Percentiles rank a stretch among this genome's conserved stretches.
phyloP scores from a whole-genome alignment of 495 filamentous ascomycete genomes.

The Penicillium lagena region DNA sequence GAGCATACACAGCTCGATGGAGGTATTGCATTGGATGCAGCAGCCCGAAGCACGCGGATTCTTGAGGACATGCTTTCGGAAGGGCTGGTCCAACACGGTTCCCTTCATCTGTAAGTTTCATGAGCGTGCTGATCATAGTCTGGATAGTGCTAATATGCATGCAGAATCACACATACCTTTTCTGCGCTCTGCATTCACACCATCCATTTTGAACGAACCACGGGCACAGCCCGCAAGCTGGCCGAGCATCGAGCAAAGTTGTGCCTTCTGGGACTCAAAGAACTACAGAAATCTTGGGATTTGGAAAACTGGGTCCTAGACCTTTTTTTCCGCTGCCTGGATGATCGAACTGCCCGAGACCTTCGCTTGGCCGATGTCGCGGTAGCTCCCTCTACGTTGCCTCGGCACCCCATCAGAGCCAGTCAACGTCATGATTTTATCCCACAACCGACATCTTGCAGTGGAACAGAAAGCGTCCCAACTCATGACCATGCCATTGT shows the following conservation, averaged over 20 bases:
- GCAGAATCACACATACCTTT: slow-evolving; percentile 41
- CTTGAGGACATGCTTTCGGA: slow-evolving; percentile 42
- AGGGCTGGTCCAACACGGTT: slow-evolving; percentile 37
- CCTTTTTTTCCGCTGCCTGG: slow-evolving; percentile 39
- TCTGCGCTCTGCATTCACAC: slow-evolving; percentile 43
- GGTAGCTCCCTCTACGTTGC: slow-evolving; percentile 1
- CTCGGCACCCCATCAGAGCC: background rate
- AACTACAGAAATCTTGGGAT: slow-evolving; percentile 43
- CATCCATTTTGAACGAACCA: slow-evolving; percentile 32
- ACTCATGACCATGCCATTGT: background rate
- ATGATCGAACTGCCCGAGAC: slow-evolving; percentile 35
- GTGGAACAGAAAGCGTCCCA: background rate
- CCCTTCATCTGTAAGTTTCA: slow-evolving; percentile 33
- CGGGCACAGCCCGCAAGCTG: slow-evolving; percentile 31
- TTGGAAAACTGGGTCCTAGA: slow-evolving; percentile 42
- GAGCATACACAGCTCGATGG: slow-evolving; percentile 17
- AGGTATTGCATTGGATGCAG: slow-evolving; percentile 34
- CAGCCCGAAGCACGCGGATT: slow-evolving; percentile 36
- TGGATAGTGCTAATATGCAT: background rate
- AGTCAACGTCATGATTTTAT: too few species aligned
- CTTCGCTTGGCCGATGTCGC: slow-evolving; percentile 20
- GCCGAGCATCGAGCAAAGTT: slow-evolving; percentile 42
- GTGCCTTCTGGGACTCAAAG: slow-evolving; percentile 38
- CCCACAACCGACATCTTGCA: too few species aligned
- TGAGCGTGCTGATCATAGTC: background rate